Evolutionary conservation across 306 rosid species (phyloP).

Genomic region (Fragaria nilgerrensis): DNA sequence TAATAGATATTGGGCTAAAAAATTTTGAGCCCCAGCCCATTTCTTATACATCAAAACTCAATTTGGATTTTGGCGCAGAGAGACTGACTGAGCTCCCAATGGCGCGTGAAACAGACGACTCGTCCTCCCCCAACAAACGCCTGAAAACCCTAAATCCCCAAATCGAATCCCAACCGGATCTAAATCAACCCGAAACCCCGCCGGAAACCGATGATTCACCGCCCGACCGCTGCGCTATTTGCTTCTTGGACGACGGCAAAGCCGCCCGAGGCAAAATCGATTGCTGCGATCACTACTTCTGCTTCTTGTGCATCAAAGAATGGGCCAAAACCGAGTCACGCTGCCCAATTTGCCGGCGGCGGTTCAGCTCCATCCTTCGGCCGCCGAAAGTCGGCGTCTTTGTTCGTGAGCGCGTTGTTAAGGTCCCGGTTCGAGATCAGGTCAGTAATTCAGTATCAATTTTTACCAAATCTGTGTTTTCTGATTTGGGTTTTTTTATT

Average conservation of each 20-base stretch:
- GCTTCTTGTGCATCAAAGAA: constrained; percentile 80
- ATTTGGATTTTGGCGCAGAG: constrained; percentile 12
- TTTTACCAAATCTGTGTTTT: not conserved
- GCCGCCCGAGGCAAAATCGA: constrained; percentile 61
- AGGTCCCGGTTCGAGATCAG: constrained; percentile 67
- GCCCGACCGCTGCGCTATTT: constrained; percentile 51
- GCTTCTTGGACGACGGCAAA: constrained; percentile 47
- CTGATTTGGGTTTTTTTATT: not conserved
- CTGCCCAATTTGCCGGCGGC: constrained; percentile 77
- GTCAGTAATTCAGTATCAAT: constrained; percentile 19
- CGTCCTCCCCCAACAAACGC: constrained; percentile 42
- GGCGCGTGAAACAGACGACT: constrained; percentile 28
- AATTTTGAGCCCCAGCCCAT: not conserved
- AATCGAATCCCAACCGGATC: not conserved
- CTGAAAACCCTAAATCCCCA: constrained; percentile 28
- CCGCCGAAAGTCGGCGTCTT: constrained; percentile 37
- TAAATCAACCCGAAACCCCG: not conserved
- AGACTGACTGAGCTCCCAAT: constrained; percentile 20
- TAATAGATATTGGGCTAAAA: not conserved
- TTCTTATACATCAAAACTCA: not conserved
- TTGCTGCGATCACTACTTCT: constrained; percentile 70
- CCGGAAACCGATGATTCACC: constrained; percentile 14
- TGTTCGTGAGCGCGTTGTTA: constrained; percentile 42
- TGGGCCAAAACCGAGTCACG: constrained; percentile 81
- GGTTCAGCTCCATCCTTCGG: constrained; percentile 58